phyloP scores from a whole-genome alignment of 2,329 filamentous ascomycete species.

The Microsporum audouinii region DNA sequence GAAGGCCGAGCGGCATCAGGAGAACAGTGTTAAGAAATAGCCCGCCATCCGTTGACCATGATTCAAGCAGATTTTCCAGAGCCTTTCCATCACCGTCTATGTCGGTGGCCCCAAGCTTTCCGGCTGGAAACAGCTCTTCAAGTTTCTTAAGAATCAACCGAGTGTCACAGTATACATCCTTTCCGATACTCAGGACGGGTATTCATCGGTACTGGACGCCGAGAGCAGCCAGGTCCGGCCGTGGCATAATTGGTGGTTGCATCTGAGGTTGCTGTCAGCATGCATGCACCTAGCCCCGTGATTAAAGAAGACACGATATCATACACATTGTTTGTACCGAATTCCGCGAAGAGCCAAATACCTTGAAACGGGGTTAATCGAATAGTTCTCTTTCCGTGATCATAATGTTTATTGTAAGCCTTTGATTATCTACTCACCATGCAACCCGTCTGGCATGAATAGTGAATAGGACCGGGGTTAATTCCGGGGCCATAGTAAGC shows the following conservation, averaged over 20 bases:
- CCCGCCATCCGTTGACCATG: slow-evolving; percentile 45
- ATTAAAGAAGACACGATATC: slow-evolving; percentile 19
- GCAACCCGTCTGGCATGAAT: slow-evolving; percentile 48
- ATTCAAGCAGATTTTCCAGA: slow-evolving; percentile 46
- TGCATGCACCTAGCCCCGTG: background rate
- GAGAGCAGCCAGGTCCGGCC: slow-evolving; percentile 51
- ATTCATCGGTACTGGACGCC: slow-evolving; percentile 59
- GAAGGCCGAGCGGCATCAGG: slow-evolving; percentile 47
- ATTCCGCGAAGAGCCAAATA: slow-evolving; percentile 57
- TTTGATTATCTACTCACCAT: slow-evolving; percentile 23
- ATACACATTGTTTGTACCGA: slow-evolving; percentile 55
- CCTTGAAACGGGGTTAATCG: slow-evolving; percentile 25
- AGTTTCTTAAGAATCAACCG: slow-evolving; percentile 57
- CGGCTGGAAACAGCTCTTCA: slow-evolving; percentile 43
- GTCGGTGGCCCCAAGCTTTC: slow-evolving; percentile 29
- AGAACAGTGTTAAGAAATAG: slow-evolving; percentile 45
- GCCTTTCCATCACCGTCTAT: slow-evolving; percentile 32
- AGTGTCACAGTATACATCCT: slow-evolving; percentile 58
- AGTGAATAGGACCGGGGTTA: slow-evolving; percentile 54
- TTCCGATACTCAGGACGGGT: slow-evolving; percentile 54
- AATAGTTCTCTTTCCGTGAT: background rate
- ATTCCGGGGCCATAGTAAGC: background rate
- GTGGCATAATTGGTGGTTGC: slow-evolving; percentile 55
- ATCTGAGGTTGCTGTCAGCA: slow-evolving; percentile 33
- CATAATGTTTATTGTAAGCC: background rate